Evolutionary conservation across 1,139 yeast genomes (phyloP).

Genomic region (Yamadazyma blattariae): DNA sequence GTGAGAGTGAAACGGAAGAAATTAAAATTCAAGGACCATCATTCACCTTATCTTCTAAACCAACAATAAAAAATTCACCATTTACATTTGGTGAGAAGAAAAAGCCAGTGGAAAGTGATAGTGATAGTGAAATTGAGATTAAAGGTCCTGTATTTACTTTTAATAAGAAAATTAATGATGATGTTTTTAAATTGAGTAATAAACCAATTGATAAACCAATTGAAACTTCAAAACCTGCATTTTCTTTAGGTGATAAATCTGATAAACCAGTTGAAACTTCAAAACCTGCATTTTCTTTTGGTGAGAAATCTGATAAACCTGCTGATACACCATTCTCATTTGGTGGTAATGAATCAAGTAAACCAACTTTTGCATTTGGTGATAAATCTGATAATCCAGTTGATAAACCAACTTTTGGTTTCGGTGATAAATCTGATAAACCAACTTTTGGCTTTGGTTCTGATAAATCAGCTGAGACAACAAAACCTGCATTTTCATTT

Average conservation of each 20-base stretch:
- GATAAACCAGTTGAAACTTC: conserved; percentile 1
- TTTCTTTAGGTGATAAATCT: conserved; percentile 4
- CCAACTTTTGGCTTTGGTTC: conserved; percentile 5
- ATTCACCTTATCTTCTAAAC: conserved; percentile 51
- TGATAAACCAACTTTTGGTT: conserved; percentile 17
- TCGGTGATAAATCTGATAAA: conserved; percentile 9
- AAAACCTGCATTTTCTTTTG: conserved; percentile 20
- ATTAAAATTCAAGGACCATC: conserved; percentile 63
- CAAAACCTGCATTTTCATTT: conserved; percentile 19
- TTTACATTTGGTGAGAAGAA: conserved; percentile 52
- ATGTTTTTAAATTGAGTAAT: conserved; percentile 42
- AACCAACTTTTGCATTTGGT: conserved; percentile 8
- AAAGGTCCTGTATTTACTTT: conserved; percentile 67
- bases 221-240: conserved; percentile 8
- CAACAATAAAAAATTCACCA: conserved; percentile 56
- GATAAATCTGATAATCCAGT: not conserved
- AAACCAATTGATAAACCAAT: not conserved
- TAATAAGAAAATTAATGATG: conserved; percentile 43
- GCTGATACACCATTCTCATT: not conserved
- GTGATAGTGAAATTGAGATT: conserved; percentile 52
- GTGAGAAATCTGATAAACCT: conserved; percentile 11
- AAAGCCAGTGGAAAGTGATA: conserved; percentile 25
- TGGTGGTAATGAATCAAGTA: conserved; percentile 5
- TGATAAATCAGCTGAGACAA: conserved; percentile 15
- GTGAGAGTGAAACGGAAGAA: conserved; percentile 30